These are phyloP conservation scores for Pittosporum tobira DNA, from an alignment of 129 eudicot genomes.

Conservation along the genomic window DNA sequence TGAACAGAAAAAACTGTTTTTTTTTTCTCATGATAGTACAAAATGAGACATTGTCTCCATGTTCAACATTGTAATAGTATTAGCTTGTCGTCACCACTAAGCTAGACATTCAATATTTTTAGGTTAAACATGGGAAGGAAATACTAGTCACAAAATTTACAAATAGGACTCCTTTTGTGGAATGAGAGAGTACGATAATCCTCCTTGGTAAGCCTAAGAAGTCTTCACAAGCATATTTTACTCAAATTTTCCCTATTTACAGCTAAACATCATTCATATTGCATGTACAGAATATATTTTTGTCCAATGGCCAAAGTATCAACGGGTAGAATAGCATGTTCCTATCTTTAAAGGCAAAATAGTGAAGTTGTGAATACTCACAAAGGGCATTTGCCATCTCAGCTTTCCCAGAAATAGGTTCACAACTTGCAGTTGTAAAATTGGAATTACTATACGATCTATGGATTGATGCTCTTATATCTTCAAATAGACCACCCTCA, in stretches of 20 bases:
- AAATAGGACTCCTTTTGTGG: too few species aligned
- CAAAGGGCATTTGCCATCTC: slow-evolving; percentile 5
- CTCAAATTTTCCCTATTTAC: not conserved
- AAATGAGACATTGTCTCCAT: too few species aligned
- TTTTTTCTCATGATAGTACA: too few species aligned
- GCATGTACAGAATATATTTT: too few species aligned
- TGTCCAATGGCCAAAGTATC: not conserved
- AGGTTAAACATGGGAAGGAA: too few species aligned
- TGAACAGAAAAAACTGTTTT: too few species aligned
- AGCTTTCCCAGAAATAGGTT: slow-evolving; percentile 17
- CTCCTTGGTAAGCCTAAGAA: not conserved
- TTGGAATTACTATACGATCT: slow-evolving; percentile 17
- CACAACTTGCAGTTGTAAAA: slow-evolving; percentile 10
- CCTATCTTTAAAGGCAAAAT: not conserved
- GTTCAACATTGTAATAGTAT: too few species aligned
- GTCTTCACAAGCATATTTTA: not conserved
- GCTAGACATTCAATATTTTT: too few species aligned
- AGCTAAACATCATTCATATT: too few species aligned
- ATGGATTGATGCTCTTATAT: slow-evolving; percentile 16
- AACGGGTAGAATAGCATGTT: not conserved
- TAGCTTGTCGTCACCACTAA: too few species aligned
- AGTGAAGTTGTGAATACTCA: slow-evolving; percentile 14
- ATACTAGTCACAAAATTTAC: too few species aligned
- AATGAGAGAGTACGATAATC: not conserved
- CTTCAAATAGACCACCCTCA: slow-evolving; percentile 22